Conservation (phyloP, 2,329 filamentous ascomycete species). For the Westerdykella sp. region DNA sequence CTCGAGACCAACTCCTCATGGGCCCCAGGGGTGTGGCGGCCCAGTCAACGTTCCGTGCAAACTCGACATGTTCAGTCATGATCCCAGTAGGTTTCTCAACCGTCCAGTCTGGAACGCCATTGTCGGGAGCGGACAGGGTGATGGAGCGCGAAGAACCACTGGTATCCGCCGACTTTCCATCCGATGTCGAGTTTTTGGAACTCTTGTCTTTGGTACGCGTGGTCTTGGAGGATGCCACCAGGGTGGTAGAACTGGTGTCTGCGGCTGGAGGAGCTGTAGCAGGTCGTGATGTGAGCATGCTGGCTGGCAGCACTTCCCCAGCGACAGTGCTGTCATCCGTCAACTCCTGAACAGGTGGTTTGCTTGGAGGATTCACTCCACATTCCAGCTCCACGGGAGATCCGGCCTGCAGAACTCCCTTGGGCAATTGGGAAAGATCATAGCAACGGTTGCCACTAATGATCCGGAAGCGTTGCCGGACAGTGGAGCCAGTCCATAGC, state of each 20-base stretch:
- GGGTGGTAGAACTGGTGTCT: neutral
- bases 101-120: constrained; percentile 26
- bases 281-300: neutral
- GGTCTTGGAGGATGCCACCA: neutral
- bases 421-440: constrained; percentile 3
- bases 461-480: constrained; percentile 25
- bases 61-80: constrained; percentile 27
- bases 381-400: constrained; percentile 1
- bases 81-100: constrained; percentile 13
- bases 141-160: constrained; percentile 14
- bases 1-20: constrained; percentile 43
- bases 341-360: neutral
- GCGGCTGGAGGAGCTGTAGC: neutral
- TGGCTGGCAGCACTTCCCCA: neutral
- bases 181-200: neutral
- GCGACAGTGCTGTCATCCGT: neutral
- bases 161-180: constrained; percentile 3
- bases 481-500: constrained; percentile 28
- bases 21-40: constrained; percentile 43
- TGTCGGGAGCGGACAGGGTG: constrained; percentile 16
- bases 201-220: neutral
- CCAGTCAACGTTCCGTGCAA: constrained; percentile 45
- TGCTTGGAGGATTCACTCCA: neutral
- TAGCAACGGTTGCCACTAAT: constrained; percentile 18
- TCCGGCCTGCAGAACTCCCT: constrained; percentile 3